Base-by-base conservation (phyloP, 495 filamentous ascomycete genomes). In the Aspergillus funiculosus region DNA sequence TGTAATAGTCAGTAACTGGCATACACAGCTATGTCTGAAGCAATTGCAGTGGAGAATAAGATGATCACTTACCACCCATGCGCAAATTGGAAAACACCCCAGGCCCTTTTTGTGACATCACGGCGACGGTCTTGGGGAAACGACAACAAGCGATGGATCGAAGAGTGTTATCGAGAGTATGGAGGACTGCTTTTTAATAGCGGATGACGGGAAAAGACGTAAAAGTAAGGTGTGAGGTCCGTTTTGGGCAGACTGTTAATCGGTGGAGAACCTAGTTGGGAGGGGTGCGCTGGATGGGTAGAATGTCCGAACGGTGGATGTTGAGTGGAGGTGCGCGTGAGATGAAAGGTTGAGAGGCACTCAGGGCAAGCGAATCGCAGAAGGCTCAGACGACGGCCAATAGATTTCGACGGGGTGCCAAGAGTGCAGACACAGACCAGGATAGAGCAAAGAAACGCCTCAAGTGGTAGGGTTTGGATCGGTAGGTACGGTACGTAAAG, bases 21-120 rank as follows among this genome's bases (percentile, higher is more conserved):
- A 43, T 37, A 24, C 22, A 38, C 15, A 32, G 7, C 27, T 47
- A 56, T 44, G 40, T 18, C 3, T 11, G 35, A 15, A n/a, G 32
- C 29, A 36, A 29, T 51, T 19, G 50, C 31, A 35, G 28, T 21
- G 18, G 17, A 44, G 46, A 19, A 48, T 39, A 24, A 29, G 20
- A 31, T 34, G 43, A 37, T 48, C 54, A n/a, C 83, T 80, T 72
- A 87, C 86, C 86, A 69, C 86, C 86, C 83, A 89, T 88, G 66
- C 86, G 78, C 70, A 90, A 69, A 58, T 76, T 81, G 51, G 80
- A 78, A 67, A 89, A 86, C 57, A 83, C 76, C 68, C 81, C 76
- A 52, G 85, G 81, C 67, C 85, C 74, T 69, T 78, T 86, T 60
- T 82, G 79, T 71, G 80, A 84, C 83, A 87, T 87, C 55, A 64